Conservation (phyloP, 352 stramenopile genomes). For the Phytophthora niederhauseri region DNA sequence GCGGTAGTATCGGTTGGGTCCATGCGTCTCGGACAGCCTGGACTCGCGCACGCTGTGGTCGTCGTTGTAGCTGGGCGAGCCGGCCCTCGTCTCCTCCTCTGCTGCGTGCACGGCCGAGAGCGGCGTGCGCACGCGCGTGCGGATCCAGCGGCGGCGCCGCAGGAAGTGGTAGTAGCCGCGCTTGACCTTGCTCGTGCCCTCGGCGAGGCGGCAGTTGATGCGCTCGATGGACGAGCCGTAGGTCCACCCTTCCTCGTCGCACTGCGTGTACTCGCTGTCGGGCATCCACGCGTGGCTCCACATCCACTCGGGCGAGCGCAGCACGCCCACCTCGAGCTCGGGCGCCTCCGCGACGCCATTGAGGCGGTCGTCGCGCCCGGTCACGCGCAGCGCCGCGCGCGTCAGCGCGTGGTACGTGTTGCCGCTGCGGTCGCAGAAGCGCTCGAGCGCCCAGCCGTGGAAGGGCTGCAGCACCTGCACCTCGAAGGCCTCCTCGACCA, state of each 20-base stretch:
- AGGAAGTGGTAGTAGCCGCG: slow-evolving; percentile 85
- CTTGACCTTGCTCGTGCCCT: slow-evolving; percentile 79
- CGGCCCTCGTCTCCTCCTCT: not conserved
- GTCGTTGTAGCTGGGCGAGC: slow-evolving; percentile 3
- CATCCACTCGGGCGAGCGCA: slow-evolving; percentile 77
- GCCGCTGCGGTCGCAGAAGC: slow-evolving; percentile 81
- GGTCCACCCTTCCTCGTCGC: slow-evolving; percentile 85
- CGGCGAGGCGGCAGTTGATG: slow-evolving; percentile 82
- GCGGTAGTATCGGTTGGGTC: slow-evolving; percentile 57
- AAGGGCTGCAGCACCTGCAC: slow-evolving; percentile 87
- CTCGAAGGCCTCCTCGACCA: slow-evolving; percentile 86
- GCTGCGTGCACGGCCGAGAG: slow-evolving; percentile 12
- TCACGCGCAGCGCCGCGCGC: slow-evolving; percentile 44
- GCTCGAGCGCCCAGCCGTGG: slow-evolving; percentile 78
- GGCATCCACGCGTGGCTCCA: slow-evolving; percentile 83
- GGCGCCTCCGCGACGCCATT: slow-evolving; percentile 45
- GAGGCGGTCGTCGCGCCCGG: slow-evolving; percentile 54
- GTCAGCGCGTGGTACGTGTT: slow-evolving; percentile 74
- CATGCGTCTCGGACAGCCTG: slow-evolving; percentile 5
- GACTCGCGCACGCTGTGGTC: slow-evolving; percentile 9
- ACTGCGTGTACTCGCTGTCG: slow-evolving; percentile 80
- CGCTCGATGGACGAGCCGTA: slow-evolving; percentile 85
- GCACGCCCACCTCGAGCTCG: slow-evolving; percentile 63
- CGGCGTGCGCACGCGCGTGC: slow-evolving; percentile 71
- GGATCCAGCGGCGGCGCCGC: slow-evolving; percentile 77